These are phyloP conservation scores for Lachnellula willkommii DNA, from an alignment of 2,329 filamentous ascomycete species.

Conservation along the genomic window DNA sequence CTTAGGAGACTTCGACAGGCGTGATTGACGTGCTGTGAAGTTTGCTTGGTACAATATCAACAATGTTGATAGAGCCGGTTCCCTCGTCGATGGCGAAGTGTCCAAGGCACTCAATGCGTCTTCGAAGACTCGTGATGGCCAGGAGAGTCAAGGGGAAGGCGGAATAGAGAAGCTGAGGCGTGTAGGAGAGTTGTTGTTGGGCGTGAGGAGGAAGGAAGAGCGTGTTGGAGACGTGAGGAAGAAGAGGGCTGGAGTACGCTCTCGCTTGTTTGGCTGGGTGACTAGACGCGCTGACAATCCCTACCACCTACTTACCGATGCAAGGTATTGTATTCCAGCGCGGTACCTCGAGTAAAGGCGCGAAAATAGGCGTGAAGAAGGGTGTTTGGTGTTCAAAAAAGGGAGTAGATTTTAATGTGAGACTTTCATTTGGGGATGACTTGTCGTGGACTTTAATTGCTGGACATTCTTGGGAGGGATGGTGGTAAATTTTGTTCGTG, in stretches of 20 bases:
- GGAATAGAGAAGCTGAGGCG: conserved; percentile 24
- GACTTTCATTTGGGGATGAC: not conserved
- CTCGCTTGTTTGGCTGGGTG: conserved; percentile 24
- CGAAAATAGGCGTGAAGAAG: conserved; percentile 2
- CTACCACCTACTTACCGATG: conserved; percentile 3
- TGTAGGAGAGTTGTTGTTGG: conserved; percentile 32
- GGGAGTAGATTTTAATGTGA: conserved; percentile 3
- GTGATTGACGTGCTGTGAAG: conserved; percentile 12
- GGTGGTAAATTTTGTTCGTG: not conserved
- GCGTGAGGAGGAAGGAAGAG: conserved; percentile 12
- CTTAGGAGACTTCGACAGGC: conserved; percentile 4
- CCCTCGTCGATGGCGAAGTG: conserved; percentile 6
- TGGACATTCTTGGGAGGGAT: not conserved
- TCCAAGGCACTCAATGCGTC: conserved; percentile 17
- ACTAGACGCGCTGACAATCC: conserved; percentile 16
- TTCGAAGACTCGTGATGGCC: conserved; percentile 12
- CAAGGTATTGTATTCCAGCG: conserved; percentile 7
- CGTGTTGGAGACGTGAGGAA: conserved; percentile 21
- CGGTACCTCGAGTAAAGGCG: conserved; percentile 9
- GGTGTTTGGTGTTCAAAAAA: conserved; percentile 8
- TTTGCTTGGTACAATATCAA: conserved; percentile 20
- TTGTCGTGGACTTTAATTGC: not conserved
- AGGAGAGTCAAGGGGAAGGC: conserved; percentile 5
- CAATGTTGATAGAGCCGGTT: conserved; percentile 18
- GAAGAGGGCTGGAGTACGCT: conserved; percentile 10